Conservation (phyloP, 352 stramenopile species). For the Pilasporangium apinafurcum region DNA sequence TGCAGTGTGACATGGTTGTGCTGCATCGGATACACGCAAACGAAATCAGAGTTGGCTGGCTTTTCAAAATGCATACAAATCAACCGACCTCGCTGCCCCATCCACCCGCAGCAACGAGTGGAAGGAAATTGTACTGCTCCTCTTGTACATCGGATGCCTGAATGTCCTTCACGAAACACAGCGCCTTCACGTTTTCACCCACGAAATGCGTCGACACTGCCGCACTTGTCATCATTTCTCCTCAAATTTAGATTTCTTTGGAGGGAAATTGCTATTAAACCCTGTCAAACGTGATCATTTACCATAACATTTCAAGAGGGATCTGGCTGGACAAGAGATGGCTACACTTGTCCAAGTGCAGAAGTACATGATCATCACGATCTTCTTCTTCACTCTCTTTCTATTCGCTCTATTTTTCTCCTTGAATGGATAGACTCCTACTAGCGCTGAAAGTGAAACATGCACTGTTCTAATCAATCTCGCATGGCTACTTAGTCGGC, state of each 20-base stretch:
- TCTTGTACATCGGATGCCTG: constrained; percentile 23
- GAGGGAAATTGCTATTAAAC: too few relatives aligned
- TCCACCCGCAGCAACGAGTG: constrained; percentile 45
- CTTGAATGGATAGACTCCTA: too few relatives aligned
- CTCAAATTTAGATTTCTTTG: too few relatives aligned
- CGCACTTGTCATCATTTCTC: constrained; percentile 4
- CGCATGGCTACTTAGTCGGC: constrained; percentile 31
- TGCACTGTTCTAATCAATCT: not conserved
- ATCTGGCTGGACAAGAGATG: too few relatives aligned
- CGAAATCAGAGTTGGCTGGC: not conserved
- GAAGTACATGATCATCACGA: not conserved
- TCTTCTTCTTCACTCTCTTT: not conserved
- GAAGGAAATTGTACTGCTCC: constrained; percentile 31
- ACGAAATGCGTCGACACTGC: constrained; percentile 59
- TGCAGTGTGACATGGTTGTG: constrained; percentile 47
- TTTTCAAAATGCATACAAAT: not conserved
- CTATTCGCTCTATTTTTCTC: not conserved
- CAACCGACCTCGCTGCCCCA: constrained; percentile 44
- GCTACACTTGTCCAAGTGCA: too few relatives aligned
- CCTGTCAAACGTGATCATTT: too few relatives aligned
- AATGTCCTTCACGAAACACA: constrained; percentile 62
- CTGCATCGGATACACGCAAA: constrained; percentile 4
- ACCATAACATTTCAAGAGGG: too few relatives aligned
- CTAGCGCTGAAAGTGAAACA: too few relatives aligned
- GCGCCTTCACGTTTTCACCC: constrained; percentile 45